Evolutionary conservation across 1,284 basidiomycete genomes (phyloP), one percentile per base, ranked within the genome.

Genomic region (Agaricales sp.): DNA sequence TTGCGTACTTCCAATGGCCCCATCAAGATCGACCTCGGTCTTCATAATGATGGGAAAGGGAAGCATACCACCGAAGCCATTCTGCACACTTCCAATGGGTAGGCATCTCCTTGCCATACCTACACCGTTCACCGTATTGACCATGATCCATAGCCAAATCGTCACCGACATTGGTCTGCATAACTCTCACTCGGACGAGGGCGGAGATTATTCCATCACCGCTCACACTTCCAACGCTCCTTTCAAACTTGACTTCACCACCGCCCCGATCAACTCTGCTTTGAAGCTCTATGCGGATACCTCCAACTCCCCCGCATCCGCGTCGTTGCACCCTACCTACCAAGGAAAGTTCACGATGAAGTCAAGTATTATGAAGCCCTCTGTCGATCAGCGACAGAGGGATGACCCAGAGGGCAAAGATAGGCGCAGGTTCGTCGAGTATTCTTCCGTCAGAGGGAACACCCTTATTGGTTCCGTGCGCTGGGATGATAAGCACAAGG

Each of bases 341-440:
- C 71, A 78, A 52, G 77, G 73, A 14, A 51, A 50, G 1, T 74
- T 74, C 58, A 53, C 54, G 16, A 54, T 67, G 50, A 25, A 54
- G 45, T 62, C 66, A 23, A 55, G 59, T 8, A 48, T 61, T 25
- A 43, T 61, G 37, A 55, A 53, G 3, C 52, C 61, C 0, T 53
- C 49, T 11, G 45, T 63, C 12, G 43, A 65, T 3, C 58, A 55
- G 11, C 26, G 14, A 6, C 6, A 30, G 14, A 30, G 26, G 14
- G 62, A 63, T 43, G 73, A 76, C 51, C 72, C 75, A 1, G 55
- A 63, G 3, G 71, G 63, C 2, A 58, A 55, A 24, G 67, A 60
- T 2, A 64, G 73, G 30, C 60, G 52, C 30, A 60, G 72, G n/a
- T 46, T 35, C 14, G 52, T 63, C 20, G 48, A 54, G 39, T 41